phyloP scores from a whole-genome alignment of 2,329 filamentous ascomycete species.

The Leptographium procerum region DNA sequence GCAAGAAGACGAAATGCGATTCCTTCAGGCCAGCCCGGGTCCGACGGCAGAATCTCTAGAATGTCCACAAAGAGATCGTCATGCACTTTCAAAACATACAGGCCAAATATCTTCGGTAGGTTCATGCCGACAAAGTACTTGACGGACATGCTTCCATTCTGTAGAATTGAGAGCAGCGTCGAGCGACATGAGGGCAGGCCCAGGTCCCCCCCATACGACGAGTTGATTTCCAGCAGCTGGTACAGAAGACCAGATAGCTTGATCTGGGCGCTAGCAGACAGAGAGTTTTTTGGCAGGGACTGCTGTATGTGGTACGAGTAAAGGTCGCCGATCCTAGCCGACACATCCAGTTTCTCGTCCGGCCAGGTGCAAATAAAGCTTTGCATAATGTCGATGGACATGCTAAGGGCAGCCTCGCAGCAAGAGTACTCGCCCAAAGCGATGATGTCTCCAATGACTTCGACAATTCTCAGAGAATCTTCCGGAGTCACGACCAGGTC shows the following conservation, averaged over 20 bases:
- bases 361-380: conserved; percentile 54
- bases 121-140: conserved; percentile 64
- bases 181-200: conserved; percentile 51
- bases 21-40: conserved; percentile 62
- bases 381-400: conserved; percentile 57
- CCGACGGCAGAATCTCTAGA: conserved; percentile 62
- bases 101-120: conserved; percentile 64
- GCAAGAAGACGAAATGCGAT: conserved; percentile 74
- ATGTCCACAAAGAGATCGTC: conserved; percentile 78
- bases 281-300: conserved; percentile 53
- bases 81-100: conserved; percentile 74
- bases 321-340: conserved; percentile 58
- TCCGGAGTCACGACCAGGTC: conserved; percentile 38
- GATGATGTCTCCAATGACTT: conserved; percentile 40
- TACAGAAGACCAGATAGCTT: conserved; percentile 59
- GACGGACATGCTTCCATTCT: conserved; percentile 53
- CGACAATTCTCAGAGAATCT: conserved; percentile 35
- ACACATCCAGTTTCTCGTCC: conserved; percentile 45
- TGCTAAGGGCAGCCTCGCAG: conserved; percentile 61
- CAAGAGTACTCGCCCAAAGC: conserved; percentile 51
- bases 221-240: conserved; percentile 52
- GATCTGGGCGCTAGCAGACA: conserved; percentile 59
- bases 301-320: conserved; percentile 67
- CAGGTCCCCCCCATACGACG: conserved; percentile 52
- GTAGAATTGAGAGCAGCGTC: conserved; percentile 62